These are phyloP conservation scores for Amylocystis lapponica DNA, from an alignment of 768 basidiomycete genomes.

Conservation along the genomic window DNA sequence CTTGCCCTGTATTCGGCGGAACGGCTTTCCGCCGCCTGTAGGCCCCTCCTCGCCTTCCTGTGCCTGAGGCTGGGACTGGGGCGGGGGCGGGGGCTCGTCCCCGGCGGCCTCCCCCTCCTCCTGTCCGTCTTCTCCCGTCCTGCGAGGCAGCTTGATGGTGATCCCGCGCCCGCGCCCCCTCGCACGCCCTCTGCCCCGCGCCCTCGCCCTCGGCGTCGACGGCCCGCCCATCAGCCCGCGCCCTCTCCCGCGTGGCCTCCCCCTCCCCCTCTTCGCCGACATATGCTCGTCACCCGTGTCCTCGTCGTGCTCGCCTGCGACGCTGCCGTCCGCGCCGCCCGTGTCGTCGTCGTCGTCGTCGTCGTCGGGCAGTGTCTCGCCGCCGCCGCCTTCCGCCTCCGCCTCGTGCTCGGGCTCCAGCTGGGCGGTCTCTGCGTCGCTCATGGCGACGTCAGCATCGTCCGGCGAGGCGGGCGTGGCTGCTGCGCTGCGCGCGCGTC, in stretches of 20 bases:
- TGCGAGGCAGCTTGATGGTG: slow-evolving; percentile 24
- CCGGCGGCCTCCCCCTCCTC: slow-evolving; percentile 19
- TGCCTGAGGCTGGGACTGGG: slow-evolving; percentile 4
- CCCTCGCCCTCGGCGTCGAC: slow-evolving; percentile 18
- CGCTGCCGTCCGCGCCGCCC: slow-evolving; percentile 13
- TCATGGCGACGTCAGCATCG: slow-evolving; percentile 20
- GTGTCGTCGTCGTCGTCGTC: slow-evolving; percentile 30
- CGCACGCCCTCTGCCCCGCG: slow-evolving; percentile 26
- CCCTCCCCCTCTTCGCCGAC: slow-evolving; percentile 16
- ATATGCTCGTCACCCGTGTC: slow-evolving; percentile 12
- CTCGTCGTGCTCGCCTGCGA: slow-evolving; percentile 13
- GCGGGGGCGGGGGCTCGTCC: slow-evolving; percentile 9
- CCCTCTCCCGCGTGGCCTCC: slow-evolving; percentile 23
- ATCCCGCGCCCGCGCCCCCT: slow-evolving; percentile 22
- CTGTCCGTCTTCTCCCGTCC: slow-evolving; percentile 33
- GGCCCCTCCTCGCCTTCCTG: slow-evolving; percentile 30
- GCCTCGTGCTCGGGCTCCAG: slow-evolving; percentile 24
- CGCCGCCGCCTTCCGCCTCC: slow-evolving; percentile 10
- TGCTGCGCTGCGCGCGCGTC: slow-evolving; percentile 22
- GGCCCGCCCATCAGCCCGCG: slow-evolving; percentile 17
- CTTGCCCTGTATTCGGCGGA: slow-evolving; percentile 67
- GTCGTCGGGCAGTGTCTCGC: slow-evolving; percentile 11
- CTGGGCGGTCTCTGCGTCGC: slow-evolving; percentile 28
- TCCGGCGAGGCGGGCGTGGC: slow-evolving; percentile 6
- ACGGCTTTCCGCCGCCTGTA: slow-evolving; percentile 54